Evolutionary conservation across 208 protist genomes (phyloP), one percentile per base, ranked within the genome.

Genomic region (Trypanosoma scelopori): DNA sequence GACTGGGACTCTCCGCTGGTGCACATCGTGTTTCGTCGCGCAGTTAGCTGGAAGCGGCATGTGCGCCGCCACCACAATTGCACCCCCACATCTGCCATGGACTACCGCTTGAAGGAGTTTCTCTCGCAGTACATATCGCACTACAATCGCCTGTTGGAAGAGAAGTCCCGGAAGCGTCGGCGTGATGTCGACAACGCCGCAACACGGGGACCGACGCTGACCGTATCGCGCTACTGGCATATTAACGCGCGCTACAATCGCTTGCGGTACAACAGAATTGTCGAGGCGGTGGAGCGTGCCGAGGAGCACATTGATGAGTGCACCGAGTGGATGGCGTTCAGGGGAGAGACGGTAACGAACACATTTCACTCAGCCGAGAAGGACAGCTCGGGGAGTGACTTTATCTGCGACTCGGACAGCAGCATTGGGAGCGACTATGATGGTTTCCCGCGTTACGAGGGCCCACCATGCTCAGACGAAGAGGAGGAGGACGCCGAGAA

Each of bases 181-280:
- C 46, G 18, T 23, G 28, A 53, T 18, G 42, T 32, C 32, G 42
- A 32, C 4, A 47, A 67, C 5, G n/a, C 42, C 3, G 28, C 22
- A 5, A n/a, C 15, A 13, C 60, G 61, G 52, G 58, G 60, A 15
- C 53, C 59, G 22, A 48, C 77, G 12, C 55, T 91, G 18, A 90
- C 87, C 2, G 74, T 85, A 16, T 70, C 86, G 50, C 81, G 85
- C 7, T 95, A 95, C 56, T 95, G 87, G 85, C 65, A 84, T 42
- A 51, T 91, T 0, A 84, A 90, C 61, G 87, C 85, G 1, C 74
- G 85, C 18, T 95, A 91, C 65, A 95, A 95, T 62, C 71, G 80
- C 4, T 64, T 93, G 15, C 87, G 90, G 4, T 95, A 93, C 75
- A 95, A 95, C 65, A 67, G 90, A 23, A 62, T 95, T 20, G 87